Evolutionary conservation across 2,329 filamentous ascomycete genomes (phyloP), one percentile per base, ranked within the genome.

Genomic region (Calonectria pauciramosa): DNA sequence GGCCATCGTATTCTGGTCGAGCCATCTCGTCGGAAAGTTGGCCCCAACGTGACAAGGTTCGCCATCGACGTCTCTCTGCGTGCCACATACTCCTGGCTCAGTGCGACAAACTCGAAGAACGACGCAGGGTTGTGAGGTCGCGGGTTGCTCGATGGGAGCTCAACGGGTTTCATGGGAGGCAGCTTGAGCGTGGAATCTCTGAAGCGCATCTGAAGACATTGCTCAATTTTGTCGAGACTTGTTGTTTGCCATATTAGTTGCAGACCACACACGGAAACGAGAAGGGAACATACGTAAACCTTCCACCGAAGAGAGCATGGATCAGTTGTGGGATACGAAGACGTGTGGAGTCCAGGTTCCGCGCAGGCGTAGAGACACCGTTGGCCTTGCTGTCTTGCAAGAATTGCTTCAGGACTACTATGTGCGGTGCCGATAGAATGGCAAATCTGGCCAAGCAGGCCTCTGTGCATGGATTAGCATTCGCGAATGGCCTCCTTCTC

Each of bases 261-360:
- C 41, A 7, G 49, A 26, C 10, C 9, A 20, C 20, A 14, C 28
- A 52, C 9, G 16, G 18, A 7, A 16, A 20, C 20, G 10, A 6
- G 26, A 23, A 11, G 5, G 36, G 14, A 6, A 71, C 60, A 5
- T 66, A 71, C 69, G 60, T 44, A 36, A 56, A 71, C 20, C 36
- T 54, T n/a, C 60, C 69, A 13, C 34, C 69, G 49, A 66, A 71
- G 16, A 66, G 60, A 11, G 28, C 28, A 41, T 66, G 34, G 26
- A 71, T 32, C 13, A 71, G 47, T n/a, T 65, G 28, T n/a, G 36
- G 49, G 26, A 71, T 47, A 5, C 69, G 69, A 23, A 71, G 69
- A 11, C 49, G 38, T 2, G 59, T 54, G 11, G 60, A 71, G 32
- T 71, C 60, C 14, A 71, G 36, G 4, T 26, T 2, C 20, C 8